A percentile compares a stretch with the other conserved stretches of the same genome.
phyloP scores from a whole-genome alignment of 1,284 basidiomycete species.

The Puccinia coronata region DNA sequence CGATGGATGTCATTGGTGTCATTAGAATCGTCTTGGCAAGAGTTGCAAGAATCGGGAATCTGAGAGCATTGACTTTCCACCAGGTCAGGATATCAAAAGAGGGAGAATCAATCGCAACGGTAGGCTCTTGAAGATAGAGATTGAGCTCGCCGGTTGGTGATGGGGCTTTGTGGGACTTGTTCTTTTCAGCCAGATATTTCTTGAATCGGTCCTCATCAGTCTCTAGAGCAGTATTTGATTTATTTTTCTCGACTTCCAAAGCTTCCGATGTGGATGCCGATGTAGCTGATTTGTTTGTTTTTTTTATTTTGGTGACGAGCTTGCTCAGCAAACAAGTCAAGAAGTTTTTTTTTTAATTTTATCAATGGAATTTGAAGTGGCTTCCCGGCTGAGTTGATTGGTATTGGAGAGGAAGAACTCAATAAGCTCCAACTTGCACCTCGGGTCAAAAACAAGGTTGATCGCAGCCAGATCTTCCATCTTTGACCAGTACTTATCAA shows the following conservation, averaged over 20 bases:
- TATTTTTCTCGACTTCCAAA: no score
- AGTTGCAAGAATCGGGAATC: not conserved
- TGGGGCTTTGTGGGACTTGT: not conserved
- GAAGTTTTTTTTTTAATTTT: not conserved
- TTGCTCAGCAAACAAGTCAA: not conserved
- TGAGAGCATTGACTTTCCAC: not conserved
- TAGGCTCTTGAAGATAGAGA: not conserved
- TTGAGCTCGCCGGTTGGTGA: not conserved
- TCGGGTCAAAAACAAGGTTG: not conserved
- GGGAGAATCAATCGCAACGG: not conserved
- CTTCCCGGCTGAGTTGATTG: not conserved
- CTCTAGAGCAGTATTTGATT: not conserved
- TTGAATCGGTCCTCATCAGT: not conserved
- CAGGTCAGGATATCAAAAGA: not conserved
- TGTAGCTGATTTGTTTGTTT: no score
- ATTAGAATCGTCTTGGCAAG: constrained; percentile 1
- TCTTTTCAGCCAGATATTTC: not conserved
- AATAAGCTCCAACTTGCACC: not conserved
- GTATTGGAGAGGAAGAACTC: not conserved
- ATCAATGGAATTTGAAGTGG: not conserved
- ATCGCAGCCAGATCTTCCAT: not conserved
- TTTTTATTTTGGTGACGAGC: no score
- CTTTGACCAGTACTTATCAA: not conserved
- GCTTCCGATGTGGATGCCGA: no score
- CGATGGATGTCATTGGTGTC: constrained; percentile 5